These are phyloP conservation scores for Staphylotrichum tortipilum DNA, from an alignment of 495 filamentous ascomycete species.

Conservation along the genomic window DNA sequence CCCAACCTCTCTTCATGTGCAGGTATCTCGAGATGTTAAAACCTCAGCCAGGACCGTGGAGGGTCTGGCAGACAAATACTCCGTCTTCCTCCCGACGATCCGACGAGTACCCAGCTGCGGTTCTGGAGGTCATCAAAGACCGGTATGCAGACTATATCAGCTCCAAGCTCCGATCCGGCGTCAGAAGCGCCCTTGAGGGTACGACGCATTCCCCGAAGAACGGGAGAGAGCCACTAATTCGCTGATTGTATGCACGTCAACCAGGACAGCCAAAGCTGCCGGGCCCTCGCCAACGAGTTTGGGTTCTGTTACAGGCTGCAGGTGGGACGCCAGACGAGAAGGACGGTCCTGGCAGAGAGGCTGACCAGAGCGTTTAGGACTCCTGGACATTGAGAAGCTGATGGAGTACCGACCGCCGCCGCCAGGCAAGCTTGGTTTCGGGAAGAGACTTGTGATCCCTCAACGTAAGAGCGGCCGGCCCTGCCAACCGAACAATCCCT, in stretches of 20 bases:
- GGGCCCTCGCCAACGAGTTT: neutral
- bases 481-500: neutral
- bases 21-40: too few relatives aligned
- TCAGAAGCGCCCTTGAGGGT: neutral
- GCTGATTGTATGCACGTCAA: too few relatives aligned
- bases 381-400: conserved; percentile 35
- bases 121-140: neutral
- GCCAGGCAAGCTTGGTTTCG: conserved; percentile 14
- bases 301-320: neutral
- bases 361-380: conserved; percentile 3
- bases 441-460: conserved; percentile 19
- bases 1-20: too few relatives aligned
- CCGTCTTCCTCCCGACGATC: too few relatives aligned
- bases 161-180: neutral
- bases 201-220: neutral
- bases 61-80: too few relatives aligned
- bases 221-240: neutral
- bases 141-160: neutral
- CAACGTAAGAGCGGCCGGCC: conserved; percentile 10
- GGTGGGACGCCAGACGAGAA: neutral
- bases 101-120: neutral
- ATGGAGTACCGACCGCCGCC: conserved; percentile 26
- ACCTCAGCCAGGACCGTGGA: too few relatives aligned
- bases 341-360: neutral
- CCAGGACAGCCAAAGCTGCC: neutral